A percentile compares a stretch with the other conserved stretches of the same genome.
phyloP scores from a whole-genome alignment of 129 eudicot genomes.

The Calendula officinalis region DNA sequence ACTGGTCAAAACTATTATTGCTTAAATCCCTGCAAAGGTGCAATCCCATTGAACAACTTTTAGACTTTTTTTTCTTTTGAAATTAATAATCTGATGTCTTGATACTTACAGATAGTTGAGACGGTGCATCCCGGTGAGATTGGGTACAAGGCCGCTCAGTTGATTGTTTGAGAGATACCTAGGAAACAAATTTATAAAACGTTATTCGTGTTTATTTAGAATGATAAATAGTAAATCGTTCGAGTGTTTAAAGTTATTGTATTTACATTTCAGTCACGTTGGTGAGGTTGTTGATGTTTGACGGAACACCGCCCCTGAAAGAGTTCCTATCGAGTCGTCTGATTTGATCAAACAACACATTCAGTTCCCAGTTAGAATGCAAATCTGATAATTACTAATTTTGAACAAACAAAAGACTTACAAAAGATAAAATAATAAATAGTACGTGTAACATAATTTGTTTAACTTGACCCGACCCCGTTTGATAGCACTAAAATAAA shows the following conservation, averaged over 20 bases:
- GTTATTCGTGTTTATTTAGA: not conserved
- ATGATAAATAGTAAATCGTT: not conserved
- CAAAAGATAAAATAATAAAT: too few species aligned
- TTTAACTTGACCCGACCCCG: too few species aligned
- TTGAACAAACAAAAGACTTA: too few species aligned
- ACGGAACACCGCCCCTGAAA: constrained; percentile 21
- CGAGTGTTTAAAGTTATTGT: not conserved
- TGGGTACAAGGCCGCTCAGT: constrained; percentile 35
- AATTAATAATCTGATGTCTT: not conserved
- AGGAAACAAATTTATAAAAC: not conserved
- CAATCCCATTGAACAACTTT: not conserved
- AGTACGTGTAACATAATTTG: too few species aligned
- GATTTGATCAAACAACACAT: constrained; percentile 13
- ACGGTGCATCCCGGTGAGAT: constrained; percentile 38
- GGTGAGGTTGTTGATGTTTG: constrained; percentile 36
- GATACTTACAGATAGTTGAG: constrained; percentile 46
- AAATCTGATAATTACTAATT: not conserved
- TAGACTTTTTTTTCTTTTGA: not conserved
- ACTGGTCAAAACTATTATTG: constrained; percentile 36
- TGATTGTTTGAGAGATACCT: constrained; percentile 35
- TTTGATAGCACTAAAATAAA: too few species aligned
- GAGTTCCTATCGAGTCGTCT: constrained; percentile 33
- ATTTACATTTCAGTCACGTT: constrained; percentile 17
- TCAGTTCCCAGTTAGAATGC: too few species aligned
- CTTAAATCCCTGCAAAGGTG: constrained; percentile 45